A percentile compares a stretch with the other conserved stretches of the same genome.
Evolutionary conservation across 176 grass and related monocot genomes (phyloP).

Genomic region (Aegilops longissima): DNA sequence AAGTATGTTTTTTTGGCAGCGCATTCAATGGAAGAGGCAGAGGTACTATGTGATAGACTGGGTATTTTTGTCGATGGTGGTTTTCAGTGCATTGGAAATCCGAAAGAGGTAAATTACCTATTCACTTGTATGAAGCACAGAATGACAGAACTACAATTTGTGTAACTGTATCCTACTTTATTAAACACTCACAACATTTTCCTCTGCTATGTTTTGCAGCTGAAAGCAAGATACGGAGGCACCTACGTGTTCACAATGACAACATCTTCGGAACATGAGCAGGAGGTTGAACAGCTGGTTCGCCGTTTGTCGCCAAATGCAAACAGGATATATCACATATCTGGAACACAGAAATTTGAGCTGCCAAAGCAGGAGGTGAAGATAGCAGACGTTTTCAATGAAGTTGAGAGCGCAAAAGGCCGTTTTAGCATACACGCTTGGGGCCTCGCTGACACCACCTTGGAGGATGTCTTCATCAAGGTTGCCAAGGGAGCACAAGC

Average conservation of each 20-base stretch:
- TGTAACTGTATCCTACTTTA: background rate
- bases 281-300: constrained; percentile 48
- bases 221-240: constrained; percentile 59
- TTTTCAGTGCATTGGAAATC: constrained; percentile 72
- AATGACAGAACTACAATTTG: background rate
- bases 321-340: constrained; percentile 57
- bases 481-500: constrained; percentile 48
- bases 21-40: constrained; percentile 83
- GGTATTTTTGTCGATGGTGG: constrained; percentile 66
- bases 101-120: constrained; percentile 52
- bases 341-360: constrained; percentile 64
- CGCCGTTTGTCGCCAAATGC: constrained; percentile 36
- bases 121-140: background rate
- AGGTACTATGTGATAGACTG: constrained; percentile 64
- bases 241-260: constrained; percentile 57
- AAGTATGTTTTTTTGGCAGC: constrained; percentile 35
- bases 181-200: background rate
- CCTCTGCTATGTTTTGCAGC: constrained; percentile 23
- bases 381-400: constrained; percentile 50
- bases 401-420: constrained; percentile 40
- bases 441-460: constrained; percentile 56
- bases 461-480: constrained; percentile 64
- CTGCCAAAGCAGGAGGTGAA: constrained; percentile 56
- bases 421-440: constrained; percentile 48
- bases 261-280: constrained; percentile 47